phyloP scores from a whole-genome alignment of 2,329 filamentous ascomycete species.

The Apiospora pterosperma region DNA sequence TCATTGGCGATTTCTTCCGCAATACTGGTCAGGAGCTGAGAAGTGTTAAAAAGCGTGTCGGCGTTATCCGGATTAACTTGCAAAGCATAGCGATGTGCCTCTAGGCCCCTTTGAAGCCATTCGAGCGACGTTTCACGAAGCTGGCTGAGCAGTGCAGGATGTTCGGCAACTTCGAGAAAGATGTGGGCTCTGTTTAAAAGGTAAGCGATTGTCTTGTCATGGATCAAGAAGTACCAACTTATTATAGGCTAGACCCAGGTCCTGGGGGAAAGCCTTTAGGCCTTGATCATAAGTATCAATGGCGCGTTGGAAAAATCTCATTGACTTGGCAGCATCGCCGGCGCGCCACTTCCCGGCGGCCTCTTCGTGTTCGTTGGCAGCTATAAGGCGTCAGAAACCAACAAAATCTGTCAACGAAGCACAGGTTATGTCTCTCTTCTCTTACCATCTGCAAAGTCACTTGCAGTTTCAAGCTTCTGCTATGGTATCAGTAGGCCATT shows the following conservation, averaged over 20 bases:
- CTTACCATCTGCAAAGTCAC: slow-evolving; percentile 65
- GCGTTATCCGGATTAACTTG: slow-evolving; percentile 58
- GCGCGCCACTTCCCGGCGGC: slow-evolving; percentile 72
- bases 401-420: slow-evolving; percentile 12
- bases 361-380: slow-evolving; percentile 67
- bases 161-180: slow-evolving; percentile 66
- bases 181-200: slow-evolving; percentile 59
- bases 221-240: slow-evolving; percentile 45
- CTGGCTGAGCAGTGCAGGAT: slow-evolving; percentile 57
- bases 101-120: slow-evolving; percentile 57
- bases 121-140: slow-evolving; percentile 50
- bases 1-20: slow-evolving; percentile 57
- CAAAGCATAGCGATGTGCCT: slow-evolving; percentile 61
- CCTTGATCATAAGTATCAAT: slow-evolving; percentile 65
- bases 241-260: slow-evolving; percentile 73
- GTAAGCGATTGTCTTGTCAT: slow-evolving; percentile 6
- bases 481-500: slow-evolving; percentile 8
- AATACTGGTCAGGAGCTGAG: slow-evolving; percentile 64
- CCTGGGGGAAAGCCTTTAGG: slow-evolving; percentile 54
- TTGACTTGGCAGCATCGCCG: slow-evolving; percentile 62
- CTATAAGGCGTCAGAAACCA: slow-evolving; percentile 25
- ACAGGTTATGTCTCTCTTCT: too few relatives aligned
- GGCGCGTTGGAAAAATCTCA: slow-evolving; percentile 57
- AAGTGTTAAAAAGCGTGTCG: slow-evolving; percentile 69
- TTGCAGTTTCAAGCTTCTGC: slow-evolving; percentile 56